These are phyloP conservation scores for Boechera divaricarpa DNA, from an alignment of 345 rosid genomes.

Conservation along the genomic window DNA sequence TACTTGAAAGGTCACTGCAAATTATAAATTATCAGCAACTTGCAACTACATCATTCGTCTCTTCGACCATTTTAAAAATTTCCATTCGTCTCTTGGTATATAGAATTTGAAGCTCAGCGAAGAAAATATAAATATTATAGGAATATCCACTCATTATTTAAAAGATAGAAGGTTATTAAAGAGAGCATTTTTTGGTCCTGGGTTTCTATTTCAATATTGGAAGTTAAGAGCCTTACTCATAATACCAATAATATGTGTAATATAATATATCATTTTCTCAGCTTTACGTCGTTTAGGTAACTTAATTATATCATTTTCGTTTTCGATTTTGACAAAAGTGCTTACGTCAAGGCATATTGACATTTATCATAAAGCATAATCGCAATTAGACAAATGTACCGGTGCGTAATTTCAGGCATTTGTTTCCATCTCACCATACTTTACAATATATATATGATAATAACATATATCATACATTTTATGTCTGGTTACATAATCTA, in stretches of 20 bases:
- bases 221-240: neutral
- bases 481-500: slow-evolving; percentile 29
- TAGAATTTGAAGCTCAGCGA: neutral
- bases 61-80: neutral
- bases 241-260: neutral
- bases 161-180: neutral
- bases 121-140: neutral
- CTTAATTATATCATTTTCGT: neutral
- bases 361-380: slow-evolving; percentile 12
- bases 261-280: neutral
- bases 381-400: slow-evolving; percentile 34
- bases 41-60: neutral
- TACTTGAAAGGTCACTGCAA: slow-evolving; percentile 11
- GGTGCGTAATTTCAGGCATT: slow-evolving; percentile 39
- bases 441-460: slow-evolving; percentile 2
- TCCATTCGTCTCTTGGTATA: neutral
- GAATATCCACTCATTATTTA: neutral
- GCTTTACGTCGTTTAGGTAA: neutral
- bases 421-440: slow-evolving; percentile 35
- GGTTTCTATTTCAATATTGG: slow-evolving; percentile 5
- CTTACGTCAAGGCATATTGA: slow-evolving; percentile 30
- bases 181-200: neutral
- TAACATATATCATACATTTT: slow-evolving; percentile 23
- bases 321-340: slow-evolving; percentile 34
- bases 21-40: neutral